Percentiles rank a stretch among this genome's conserved stretches.
These are phyloP conservation scores for Penicillium frequentans DNA, from an alignment of 2,329 filamentous ascomycete genomes.

Conservation along the genomic window DNA sequence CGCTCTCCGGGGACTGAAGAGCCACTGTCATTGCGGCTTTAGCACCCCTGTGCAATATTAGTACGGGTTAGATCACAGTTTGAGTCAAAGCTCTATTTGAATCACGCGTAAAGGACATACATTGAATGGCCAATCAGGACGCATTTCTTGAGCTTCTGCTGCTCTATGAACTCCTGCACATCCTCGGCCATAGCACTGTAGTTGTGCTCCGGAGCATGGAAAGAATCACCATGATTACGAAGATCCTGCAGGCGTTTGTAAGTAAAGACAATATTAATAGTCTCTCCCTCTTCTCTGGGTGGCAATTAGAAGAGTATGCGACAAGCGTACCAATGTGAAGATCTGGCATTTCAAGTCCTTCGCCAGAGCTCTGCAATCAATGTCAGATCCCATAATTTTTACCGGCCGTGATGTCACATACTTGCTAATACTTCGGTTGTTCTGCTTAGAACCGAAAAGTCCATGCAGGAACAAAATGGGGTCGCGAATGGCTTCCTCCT, in stretches of 20 bases:
- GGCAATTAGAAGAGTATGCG: background rate
- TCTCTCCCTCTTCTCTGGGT: background rate
- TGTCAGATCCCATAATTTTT: background rate
- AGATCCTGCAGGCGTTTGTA: conserved; percentile 62
- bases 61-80: background rate
- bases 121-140: conserved; percentile 93
- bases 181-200: conserved; percentile 82
- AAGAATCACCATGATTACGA: conserved; percentile 89
- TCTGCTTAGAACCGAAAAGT: conserved; percentile 91
- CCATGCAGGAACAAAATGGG: conserved; percentile 90
- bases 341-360: conserved; percentile 77
- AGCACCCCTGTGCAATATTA: conserved; percentile 63
- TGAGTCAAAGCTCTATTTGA: background rate
- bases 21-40: conserved; percentile 90
- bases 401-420: conserved; percentile 48
- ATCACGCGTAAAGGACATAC: conserved; percentile 46
- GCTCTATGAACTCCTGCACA: conserved; percentile 72
- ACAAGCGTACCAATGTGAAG: conserved; percentile 69
- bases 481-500: conserved; percentile 35
- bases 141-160: conserved; percentile 67
- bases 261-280: background rate
- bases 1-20: conserved; percentile 64
- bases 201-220: conserved; percentile 73
- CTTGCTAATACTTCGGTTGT: conserved; percentile 94
- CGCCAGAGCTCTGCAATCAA: conserved; percentile 61